These are phyloP conservation scores for Kwoniella shivajii DNA, from an alignment of 1,284 basidiomycete genomes.

Conservation along the genomic window DNA sequence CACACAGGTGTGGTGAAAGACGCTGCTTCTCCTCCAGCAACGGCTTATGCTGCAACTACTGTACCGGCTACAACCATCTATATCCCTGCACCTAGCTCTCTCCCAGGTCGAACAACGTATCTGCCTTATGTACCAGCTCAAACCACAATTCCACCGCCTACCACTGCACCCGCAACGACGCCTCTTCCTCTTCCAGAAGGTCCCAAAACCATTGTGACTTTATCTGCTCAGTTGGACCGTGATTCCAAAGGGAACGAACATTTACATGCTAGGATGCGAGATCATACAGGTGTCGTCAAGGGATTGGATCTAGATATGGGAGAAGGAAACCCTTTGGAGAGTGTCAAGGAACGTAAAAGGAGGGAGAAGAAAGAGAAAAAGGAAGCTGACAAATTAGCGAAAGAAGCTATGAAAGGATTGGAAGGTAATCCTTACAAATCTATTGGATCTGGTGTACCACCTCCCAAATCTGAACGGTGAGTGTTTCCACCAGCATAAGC, in stretches of 20 bases:
- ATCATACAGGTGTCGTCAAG: constrained; percentile 27
- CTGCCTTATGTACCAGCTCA: no score
- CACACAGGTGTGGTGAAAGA: constrained; percentile 23
- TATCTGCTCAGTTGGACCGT: constrained; percentile 36
- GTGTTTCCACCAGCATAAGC: neutral
- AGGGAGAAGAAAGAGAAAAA: constrained; percentile 25
- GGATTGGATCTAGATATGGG: constrained; percentile 11
- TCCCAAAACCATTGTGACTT: constrained; percentile 31
- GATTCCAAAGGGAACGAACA: constrained; percentile 36
- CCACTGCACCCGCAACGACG: neutral
- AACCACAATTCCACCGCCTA: neutral
- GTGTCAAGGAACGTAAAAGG: constrained; percentile 21
- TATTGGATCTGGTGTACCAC: constrained; percentile 20
- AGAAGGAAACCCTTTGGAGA: constrained; percentile 11
- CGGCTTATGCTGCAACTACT: neutral
- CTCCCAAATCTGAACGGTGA: constrained; percentile 38
- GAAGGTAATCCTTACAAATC: constrained; percentile 24
- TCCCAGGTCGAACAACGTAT: no score
- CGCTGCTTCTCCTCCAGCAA: constrained; percentile 9
- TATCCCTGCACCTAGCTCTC: neutral
- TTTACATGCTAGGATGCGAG: constrained; percentile 32
- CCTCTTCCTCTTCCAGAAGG: neutral
- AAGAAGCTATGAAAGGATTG: constrained; percentile 2
- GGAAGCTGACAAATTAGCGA: constrained; percentile 14
- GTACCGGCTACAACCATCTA: neutral